These are phyloP conservation scores for Penicillium vulpinum DNA, from an alignment of 2,329 filamentous ascomycete genomes.

Conservation along the genomic window DNA sequence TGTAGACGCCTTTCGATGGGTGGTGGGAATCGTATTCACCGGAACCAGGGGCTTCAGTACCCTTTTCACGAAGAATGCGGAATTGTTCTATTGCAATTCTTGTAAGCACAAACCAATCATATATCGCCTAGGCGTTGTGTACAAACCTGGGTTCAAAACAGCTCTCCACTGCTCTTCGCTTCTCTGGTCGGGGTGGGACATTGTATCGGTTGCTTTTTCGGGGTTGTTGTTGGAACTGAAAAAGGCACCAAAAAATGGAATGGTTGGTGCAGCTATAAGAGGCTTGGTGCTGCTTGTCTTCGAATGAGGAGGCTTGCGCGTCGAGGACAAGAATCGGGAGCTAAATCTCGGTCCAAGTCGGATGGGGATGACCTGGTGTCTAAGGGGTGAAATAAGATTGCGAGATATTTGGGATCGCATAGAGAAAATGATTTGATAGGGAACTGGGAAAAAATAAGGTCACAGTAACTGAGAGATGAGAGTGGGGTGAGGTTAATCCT, in stretches of 20 bases:
- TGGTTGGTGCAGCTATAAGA: constrained; percentile 68
- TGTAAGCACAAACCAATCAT: background rate
- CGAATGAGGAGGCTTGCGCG: constrained; percentile 18
- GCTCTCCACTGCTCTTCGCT: constrained; percentile 84
- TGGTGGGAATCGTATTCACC: constrained; percentile 88
- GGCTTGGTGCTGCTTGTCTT: constrained; percentile 40
- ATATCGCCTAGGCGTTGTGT: constrained; percentile 39
- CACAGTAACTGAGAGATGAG: background rate
- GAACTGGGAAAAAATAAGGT: background rate
- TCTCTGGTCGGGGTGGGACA: constrained; percentile 75
- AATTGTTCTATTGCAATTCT: constrained; percentile 76
- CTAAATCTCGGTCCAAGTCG: background rate
- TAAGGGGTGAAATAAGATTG: constrained; percentile 21
- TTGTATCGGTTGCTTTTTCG: constrained; percentile 35
- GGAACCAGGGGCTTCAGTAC: constrained; percentile 77
- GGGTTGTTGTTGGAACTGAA: constrained; percentile 64
- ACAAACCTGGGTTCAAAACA: constrained; percentile 69
- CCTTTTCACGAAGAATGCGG: constrained; percentile 85
- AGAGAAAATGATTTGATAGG: constrained; percentile 5
- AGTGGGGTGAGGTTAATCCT: constrained; percentile 8
- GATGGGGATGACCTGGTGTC: constrained; percentile 23
- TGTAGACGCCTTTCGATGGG: constrained; percentile 74
- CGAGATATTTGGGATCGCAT: constrained; percentile 33
- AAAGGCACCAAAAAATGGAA: constrained; percentile 75
- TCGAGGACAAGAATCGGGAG: constrained; percentile 25